Evolutionary conservation across 2,329 filamentous ascomycete genomes (phyloP).

Genomic region (Hypoxylon sp.): DNA sequence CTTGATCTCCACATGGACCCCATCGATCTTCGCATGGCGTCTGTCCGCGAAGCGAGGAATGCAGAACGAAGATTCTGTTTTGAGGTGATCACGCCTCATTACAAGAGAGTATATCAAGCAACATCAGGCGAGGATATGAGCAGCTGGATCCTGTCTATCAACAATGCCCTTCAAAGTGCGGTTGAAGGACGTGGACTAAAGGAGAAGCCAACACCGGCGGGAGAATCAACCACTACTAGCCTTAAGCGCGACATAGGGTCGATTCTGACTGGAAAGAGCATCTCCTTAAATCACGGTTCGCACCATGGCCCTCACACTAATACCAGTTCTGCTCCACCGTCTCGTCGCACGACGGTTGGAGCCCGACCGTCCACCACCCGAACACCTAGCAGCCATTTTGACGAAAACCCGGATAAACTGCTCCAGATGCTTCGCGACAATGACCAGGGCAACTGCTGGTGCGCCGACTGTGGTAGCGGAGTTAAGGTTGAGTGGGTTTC

Average conservation of each 20-base stretch:
- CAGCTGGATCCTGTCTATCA: conserved; percentile 94
- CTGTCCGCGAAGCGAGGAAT: conserved; percentile 93
- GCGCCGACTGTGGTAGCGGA: conserved; percentile 91
- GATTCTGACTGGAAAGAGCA: conserved; percentile 90
- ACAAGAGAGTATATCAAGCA: conserved; percentile 95
- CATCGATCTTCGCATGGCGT: conserved; percentile 95
- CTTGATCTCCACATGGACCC: conserved; percentile 97
- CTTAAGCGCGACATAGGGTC: conserved; percentile 88
- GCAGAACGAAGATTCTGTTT: conserved; percentile 97
- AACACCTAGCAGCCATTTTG: conserved; percentile 74
- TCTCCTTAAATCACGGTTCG: conserved; percentile 65
- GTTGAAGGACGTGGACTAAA: conserved; percentile 80
- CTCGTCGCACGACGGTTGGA: conserved; percentile 89
- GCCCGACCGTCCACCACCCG: conserved; percentile 79
- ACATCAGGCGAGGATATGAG: conserved; percentile 98
- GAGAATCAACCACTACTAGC: conserved; percentile 64
- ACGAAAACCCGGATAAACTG: conserved; percentile 85
- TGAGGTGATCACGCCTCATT: conserved; percentile 96
- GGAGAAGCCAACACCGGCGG: conserved; percentile 57
- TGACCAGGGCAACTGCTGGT: conserved; percentile 92
- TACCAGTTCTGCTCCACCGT: conserved; percentile 65
- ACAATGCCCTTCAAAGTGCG: conserved; percentile 95
- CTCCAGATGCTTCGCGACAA: conserved; percentile 87
- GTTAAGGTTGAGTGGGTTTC: conserved; percentile 98
- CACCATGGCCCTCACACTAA: conserved; percentile 62